Base-by-base conservation (phyloP, 805 yeast species). In the Candida tallmaniae region DNA sequence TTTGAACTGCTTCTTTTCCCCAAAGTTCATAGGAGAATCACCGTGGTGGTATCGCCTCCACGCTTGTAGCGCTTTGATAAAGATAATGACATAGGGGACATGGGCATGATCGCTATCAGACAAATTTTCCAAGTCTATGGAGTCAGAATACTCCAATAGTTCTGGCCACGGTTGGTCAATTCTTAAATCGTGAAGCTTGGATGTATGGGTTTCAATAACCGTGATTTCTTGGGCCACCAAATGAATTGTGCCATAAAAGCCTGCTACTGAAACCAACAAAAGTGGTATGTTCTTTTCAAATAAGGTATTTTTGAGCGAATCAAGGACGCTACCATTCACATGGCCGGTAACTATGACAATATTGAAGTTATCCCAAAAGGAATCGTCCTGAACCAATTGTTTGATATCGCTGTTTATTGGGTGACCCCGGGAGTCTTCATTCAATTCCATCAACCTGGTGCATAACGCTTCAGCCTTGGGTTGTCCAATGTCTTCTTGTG, bases 141-240 rank as follows among this genome's bases (percentile, higher is more conserved):
- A 54, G 31, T 76, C 73, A 11, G 73, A 65, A 44, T 68, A 77
- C 0, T 56, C 59, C 23, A 56, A 54, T 6, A 88, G 56, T 44
- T 83, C 87, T 1, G 66, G 58, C 96, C 96, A 90, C 1, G 93
- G 84, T 4, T 52, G 36, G 39, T 77, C 80, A 2, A 88, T 56
- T 33, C 95, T 60, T 38, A 88, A 57, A 47, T 86, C 95, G 17
- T 69, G 75, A 2, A 79, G 49, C 6, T 73, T 62, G 52, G 62
- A 78, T 52, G 87, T 95, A 46, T 67, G 73, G 0, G 95, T 76
- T 40, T 89, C 89, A 11, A 86, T 59, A 2, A 85, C 73, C n/a
- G 80, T 73, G 6, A 76, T 76, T 45, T 80, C 86, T 18, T 50
- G 54, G n/a, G 73, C 52, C 21, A 73, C 58, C 4, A 82, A 50